Conservation (phyloP, 345 rosid species). For the Pseudoturritis turrita region DNA sequence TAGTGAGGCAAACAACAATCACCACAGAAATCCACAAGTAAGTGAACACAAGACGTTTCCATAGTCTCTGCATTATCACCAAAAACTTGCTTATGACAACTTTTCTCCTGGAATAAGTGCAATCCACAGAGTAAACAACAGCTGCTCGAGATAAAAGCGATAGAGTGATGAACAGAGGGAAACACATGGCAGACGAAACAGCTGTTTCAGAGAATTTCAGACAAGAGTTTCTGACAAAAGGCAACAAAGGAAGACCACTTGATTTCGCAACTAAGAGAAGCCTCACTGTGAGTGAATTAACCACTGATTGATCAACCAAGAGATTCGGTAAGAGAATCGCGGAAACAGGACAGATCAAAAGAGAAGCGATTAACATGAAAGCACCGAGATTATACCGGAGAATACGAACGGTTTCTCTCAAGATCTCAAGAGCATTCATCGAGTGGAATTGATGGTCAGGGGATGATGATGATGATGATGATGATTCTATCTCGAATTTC, state of each 20-base stretch:
- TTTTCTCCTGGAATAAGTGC: conserved; percentile 59
- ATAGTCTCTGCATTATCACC: conserved; percentile 44
- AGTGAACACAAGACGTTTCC: conserved; percentile 62
- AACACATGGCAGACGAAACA: conserved; percentile 63
- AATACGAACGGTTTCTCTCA: conserved; percentile 81
- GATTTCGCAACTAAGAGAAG: conserved; percentile 67
- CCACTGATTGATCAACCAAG: conserved; percentile 61
- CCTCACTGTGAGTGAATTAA: conserved; percentile 49
- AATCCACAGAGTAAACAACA: conserved; percentile 74
- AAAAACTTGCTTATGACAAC: conserved; percentile 49
- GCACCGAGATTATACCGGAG: conserved; percentile 61
- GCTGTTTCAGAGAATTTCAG: conserved; percentile 63
- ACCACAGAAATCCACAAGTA: conserved; percentile 68
- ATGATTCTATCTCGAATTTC: conserved; percentile 39
- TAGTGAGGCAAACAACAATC: conserved; percentile 54
- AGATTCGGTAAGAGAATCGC: conserved; percentile 63
- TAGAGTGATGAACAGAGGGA: conserved; percentile 67
- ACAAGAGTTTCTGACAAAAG: conserved; percentile 61
- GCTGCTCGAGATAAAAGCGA: conserved; percentile 66
- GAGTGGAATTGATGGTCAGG: conserved; percentile 42
- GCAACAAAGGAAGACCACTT: conserved; percentile 63
- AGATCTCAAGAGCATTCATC: conserved; percentile 78
- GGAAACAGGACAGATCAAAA: conserved; percentile 80
- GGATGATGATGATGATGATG: conserved; percentile 3
- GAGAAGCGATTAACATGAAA: conserved; percentile 54